A percentile compares a stretch with the other conserved stretches of the same genome.
These are phyloP conservation scores for Cordyceps cicadae DNA, from an alignment of 2,329 filamentous ascomycete species.

Conservation along the genomic window DNA sequence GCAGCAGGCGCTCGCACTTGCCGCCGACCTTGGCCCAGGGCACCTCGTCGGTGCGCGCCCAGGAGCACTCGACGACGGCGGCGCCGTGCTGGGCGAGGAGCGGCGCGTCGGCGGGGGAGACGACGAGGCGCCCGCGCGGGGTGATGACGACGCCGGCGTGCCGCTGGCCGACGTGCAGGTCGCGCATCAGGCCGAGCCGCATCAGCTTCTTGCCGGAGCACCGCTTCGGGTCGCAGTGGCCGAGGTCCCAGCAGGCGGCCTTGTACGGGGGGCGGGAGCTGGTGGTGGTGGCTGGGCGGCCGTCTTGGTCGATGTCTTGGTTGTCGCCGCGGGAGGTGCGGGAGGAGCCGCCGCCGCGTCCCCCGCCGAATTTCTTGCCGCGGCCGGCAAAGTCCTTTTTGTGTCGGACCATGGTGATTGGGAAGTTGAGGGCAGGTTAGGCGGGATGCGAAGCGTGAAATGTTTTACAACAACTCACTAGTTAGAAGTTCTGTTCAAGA, in stretches of 20 bases:
- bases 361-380: conserved; percentile 61
- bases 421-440: not conserved
- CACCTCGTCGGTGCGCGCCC: conserved; percentile 86
- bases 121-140: conserved; percentile 78
- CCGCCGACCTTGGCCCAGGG: conserved; percentile 88
- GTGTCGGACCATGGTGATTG: conserved; percentile 72
- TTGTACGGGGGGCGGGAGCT: conserved; percentile 57
- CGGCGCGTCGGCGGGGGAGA: conserved; percentile 75
- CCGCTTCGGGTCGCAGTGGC: conserved; percentile 93
- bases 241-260: conserved; percentile 95
- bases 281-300: conserved; percentile 13
- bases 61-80: conserved; percentile 94
- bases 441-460: not conserved
- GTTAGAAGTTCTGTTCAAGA: too few species aligned
- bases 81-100: conserved; percentile 83
- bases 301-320: conserved; percentile 25
- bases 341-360: conserved; percentile 48
- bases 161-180: conserved; percentile 84
- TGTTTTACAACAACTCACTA: not conserved
- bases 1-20: conserved; percentile 81
- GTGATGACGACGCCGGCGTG: conserved; percentile 89
- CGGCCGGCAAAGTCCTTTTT: conserved; percentile 77
- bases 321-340: conserved; percentile 38
- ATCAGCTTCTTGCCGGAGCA: conserved; percentile 95
- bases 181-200: conserved; percentile 85